These are phyloP conservation scores for Begonia loranthoides DNA, from an alignment of 306 rosid species.

Conservation along the genomic window DNA sequence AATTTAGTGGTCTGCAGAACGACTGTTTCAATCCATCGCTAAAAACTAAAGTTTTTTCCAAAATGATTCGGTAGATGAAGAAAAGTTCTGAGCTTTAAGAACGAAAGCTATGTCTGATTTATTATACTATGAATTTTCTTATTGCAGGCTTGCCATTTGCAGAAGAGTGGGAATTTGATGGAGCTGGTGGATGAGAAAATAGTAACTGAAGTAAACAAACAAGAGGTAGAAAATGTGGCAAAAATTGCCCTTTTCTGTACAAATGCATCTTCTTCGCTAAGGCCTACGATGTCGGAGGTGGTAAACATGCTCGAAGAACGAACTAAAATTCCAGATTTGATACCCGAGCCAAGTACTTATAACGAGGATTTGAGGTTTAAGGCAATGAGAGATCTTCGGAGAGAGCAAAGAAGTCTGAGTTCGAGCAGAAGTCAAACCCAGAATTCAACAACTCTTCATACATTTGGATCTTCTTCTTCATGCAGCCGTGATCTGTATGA, in stretches of 20 bases:
- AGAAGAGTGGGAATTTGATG: conserved; percentile 28
- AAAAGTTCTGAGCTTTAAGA: neutral
- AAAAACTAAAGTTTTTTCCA: neutral
- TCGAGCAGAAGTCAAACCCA: conserved; percentile 23
- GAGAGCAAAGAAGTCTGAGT: conserved; percentile 19
- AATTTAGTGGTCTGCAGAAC: too few relatives aligned
- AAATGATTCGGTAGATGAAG: too few relatives aligned
- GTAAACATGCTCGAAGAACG: conserved; percentile 59
- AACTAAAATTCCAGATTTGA: conserved; percentile 23
- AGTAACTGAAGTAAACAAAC: conserved; percentile 20
- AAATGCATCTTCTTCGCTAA: conserved; percentile 34
- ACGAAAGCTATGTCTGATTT: too few relatives aligned
- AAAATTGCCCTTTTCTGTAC: conserved; percentile 54
- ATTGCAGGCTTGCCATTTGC: conserved; percentile 54
- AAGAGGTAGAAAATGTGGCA: conserved; percentile 40
- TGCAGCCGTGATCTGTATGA: conserved; percentile 18
- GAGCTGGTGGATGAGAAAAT: conserved; percentile 48
- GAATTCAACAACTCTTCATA: conserved; percentile 15
- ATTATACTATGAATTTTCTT: neutral
- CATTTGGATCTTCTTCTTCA: conserved; percentile 24
- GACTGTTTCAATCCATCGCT: too few relatives aligned
- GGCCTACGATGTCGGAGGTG: conserved; percentile 69
- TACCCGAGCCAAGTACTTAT: conserved; percentile 29
- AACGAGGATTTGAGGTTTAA: conserved; percentile 53
- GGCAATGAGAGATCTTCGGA: conserved; percentile 57